Evolutionary conservation across 2,329 filamentous ascomycete species (phyloP), one percentile per base, ranked within the genome.

Genomic region (Apiospora hydei): DNA sequence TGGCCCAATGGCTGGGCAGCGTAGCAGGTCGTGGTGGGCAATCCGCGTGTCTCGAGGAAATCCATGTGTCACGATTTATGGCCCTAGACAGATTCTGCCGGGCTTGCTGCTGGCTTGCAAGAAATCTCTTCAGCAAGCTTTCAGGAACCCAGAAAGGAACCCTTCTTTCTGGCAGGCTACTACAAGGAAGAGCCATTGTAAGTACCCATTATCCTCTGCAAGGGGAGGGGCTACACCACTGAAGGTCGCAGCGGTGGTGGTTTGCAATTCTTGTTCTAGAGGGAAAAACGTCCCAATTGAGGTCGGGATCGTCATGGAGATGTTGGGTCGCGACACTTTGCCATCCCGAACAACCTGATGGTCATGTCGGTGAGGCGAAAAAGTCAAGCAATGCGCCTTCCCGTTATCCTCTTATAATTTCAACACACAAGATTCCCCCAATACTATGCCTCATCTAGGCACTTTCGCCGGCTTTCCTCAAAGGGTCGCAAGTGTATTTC

Each of bases 51-150:
- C 26, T 13, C 18, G 11, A n/a, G 57, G 11, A 64, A 41, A 41
- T 41, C 53, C 57, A 64, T 64, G 57, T 64, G 57, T 64, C 57
- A 64, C 57, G 57, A 64, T 64, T 64, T 64, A 64, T 64, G 57
- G 57, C 57, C 34, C 57, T 41, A 41, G 57, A 64, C 41, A 64
- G 57, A 41, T 41, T 64, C 57, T 64, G 57, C 46, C 21, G 21
- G 46, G 6, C 21, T 46, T 18, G 16, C 44, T 5, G 13, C 44
- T 47, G 21, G 46, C 30, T n/a, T 64, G 57, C 34, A n/a, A 64
- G 57, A 64, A 64, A 64, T 64, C 57, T 64, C 57, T 64, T 64
- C 57, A 64, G 57, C 57, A n/a, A 41, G n/a, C n/a, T n/a, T n/a
- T n/a, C n/a, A n/a, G n/a, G n/a, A n/a, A n/a, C n/a, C n/a, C n/a